Percentiles rank a stretch among this genome's conserved stretches.
phyloP scores from a whole-genome alignment of 371 early-diverging fungal species.

The Rhizomucor miehei region DNA sequence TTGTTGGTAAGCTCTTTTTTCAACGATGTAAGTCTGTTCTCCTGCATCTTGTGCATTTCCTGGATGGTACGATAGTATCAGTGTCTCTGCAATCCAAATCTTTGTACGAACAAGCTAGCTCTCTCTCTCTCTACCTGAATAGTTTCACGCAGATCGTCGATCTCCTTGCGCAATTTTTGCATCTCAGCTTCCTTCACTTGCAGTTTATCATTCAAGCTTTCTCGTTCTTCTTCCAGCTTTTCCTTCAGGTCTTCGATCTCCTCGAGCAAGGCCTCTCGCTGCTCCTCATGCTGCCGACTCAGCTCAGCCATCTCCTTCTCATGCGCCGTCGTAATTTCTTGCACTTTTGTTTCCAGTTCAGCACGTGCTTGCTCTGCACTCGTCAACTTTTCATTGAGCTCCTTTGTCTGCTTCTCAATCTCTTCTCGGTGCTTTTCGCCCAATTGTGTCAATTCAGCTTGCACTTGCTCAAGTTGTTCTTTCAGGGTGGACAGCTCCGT shows the following conservation, averaged over 20 bases:
- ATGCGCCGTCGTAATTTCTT: not conserved
- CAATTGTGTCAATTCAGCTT: too few relatives aligned
- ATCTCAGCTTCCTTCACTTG: constrained; percentile 13
- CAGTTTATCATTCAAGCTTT: constrained; percentile 8
- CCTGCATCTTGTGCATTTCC: constrained; percentile 20
- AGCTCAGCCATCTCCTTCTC: constrained; percentile 9
- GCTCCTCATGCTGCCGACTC: not conserved
- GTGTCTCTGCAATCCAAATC: not conserved
- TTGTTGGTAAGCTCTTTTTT: constrained; percentile 13
- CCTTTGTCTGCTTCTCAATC: not conserved
- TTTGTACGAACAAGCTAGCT: not conserved
- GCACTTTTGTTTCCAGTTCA: constrained; percentile 1
- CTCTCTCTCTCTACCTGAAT: constrained; percentile 11
- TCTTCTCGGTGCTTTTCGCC: too few relatives aligned
- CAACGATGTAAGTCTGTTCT: constrained; percentile 12
- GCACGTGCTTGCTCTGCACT: constrained; percentile 1
- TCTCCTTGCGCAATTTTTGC: constrained; percentile 9
- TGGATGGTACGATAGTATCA: not conserved
- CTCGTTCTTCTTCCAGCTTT: constrained; percentile 11
- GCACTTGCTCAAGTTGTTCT: constrained; percentile 1
- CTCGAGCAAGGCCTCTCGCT: constrained; percentile 6
- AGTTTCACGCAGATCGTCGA: constrained; percentile 22
- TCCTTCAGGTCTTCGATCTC: constrained; percentile 17
- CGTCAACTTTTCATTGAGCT: not conserved
- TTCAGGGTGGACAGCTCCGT: constrained; percentile 3